Base-by-base conservation (phyloP, 495 filamentous ascomycete genomes). In the Neurospora sp. region DNA sequence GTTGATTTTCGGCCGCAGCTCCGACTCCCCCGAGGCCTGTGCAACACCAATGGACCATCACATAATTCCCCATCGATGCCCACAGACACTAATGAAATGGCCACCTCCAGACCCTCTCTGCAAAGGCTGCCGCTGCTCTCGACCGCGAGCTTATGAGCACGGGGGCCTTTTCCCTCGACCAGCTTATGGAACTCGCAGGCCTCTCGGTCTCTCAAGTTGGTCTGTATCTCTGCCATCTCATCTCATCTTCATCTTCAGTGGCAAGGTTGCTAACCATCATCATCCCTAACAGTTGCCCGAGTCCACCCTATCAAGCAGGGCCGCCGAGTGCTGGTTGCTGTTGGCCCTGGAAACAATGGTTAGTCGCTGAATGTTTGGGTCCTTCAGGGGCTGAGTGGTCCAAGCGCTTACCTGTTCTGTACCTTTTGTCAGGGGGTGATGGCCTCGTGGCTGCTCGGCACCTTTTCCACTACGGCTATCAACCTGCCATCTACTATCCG, bases 311-410 rank as follows among this genome's bases (percentile, higher is more conserved):
- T 88, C 3, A 88, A 77, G 73, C 86, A 88, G 78, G 93, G 94
- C 4, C 89, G 86, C 71, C 87, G 91, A 69, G 83, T 99, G 59
- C 88, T 99, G 40, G 89, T 99, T 4, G 92, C 94, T 72, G 97
- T 94, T 76, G 96, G 96, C 37, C 96, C 96, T 62, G 94, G 94
- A 48, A 98, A 98, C 80, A 98, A 98, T 77, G 94, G 94, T 95
- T 83, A 75, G 85, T 79, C 1, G 24, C 54, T 69, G 24, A 31
- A 66, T 37, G 59, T 74, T 37, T 76, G 76, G 62, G 39, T 24
- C 71, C n/a, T 69, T 71, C 71, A 75, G 69, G 59, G 54, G 28
- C 69, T 45, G 54, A 8, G 28, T 76, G 70, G 72, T 40, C 71
- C 70, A 71, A 75, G 74, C 71, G 73, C 80, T 84, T 66, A 83